Evolutionary conservation across 805 yeast genomes (phyloP).

Genomic region (Kazachstania viticola): DNA sequence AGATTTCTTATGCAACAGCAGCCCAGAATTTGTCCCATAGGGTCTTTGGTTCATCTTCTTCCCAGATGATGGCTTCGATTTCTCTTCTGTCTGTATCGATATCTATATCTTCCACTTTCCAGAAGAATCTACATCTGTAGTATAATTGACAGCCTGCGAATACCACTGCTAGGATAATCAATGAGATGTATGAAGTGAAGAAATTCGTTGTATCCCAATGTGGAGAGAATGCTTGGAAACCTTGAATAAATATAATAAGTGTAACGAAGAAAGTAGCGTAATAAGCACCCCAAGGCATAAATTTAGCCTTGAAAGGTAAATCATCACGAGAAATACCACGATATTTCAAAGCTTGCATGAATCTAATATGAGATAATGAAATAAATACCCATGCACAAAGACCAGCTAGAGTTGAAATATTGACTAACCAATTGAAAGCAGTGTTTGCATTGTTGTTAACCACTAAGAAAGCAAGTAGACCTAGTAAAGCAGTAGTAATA

Average conservation of each 20-base stretch:
- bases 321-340: slow-evolving; percentile 52
- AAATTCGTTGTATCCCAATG: slow-evolving; percentile 40
- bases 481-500: slow-evolving; percentile 43
- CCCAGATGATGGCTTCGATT: slow-evolving; percentile 5
- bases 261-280: slow-evolving; percentile 43
- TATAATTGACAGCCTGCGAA: slow-evolving; percentile 45
- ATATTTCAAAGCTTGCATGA: slow-evolving; percentile 46
- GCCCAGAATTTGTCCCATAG: slow-evolving; percentile 29
- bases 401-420: slow-evolving; percentile 64
- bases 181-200: slow-evolving; percentile 60
- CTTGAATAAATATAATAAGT: slow-evolving; percentile 56
- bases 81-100: slow-evolving; percentile 50
- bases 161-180: slow-evolving; percentile 41
- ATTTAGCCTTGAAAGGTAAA: slow-evolving; percentile 56
- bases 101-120: slow-evolving; percentile 17
- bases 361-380: slow-evolving; percentile 48
- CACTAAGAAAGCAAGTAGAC: slow-evolving; percentile 46
- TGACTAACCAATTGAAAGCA: slow-evolving; percentile 58
- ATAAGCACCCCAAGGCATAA: slow-evolving; percentile 55
- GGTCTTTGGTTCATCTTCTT: slow-evolving; percentile 29
- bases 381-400: slow-evolving; percentile 59
- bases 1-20: not conserved
- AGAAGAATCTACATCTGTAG: slow-evolving; percentile 36
- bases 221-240: slow-evolving; percentile 46
- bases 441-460: slow-evolving; percentile 38